These are phyloP conservation scores for Lecanosticta acicola DNA, from an alignment of 2,329 filamentous ascomycete species.

Conservation along the genomic window DNA sequence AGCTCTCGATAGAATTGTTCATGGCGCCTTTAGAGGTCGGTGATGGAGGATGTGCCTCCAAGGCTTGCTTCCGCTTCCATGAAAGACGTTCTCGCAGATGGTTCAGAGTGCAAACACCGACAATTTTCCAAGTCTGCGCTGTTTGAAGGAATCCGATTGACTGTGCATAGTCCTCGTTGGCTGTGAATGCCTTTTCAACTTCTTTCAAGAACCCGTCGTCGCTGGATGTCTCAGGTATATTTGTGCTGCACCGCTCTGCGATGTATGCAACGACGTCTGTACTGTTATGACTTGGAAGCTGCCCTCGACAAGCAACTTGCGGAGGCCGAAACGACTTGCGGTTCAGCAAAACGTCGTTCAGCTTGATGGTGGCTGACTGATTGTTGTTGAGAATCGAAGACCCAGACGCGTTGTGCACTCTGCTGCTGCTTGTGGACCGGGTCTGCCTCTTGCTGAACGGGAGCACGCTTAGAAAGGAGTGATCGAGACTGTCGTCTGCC, in stretches of 20 bases:
- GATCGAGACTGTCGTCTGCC: slow-evolving; percentile 53
- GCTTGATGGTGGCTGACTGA: slow-evolving; percentile 28
- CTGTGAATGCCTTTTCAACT: slow-evolving; percentile 16
- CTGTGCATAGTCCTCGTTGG: slow-evolving; percentile 11
- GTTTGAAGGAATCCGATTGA: slow-evolving; percentile 41
- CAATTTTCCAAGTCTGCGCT: slow-evolving; percentile 55
- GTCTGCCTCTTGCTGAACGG: slow-evolving; percentile 12
- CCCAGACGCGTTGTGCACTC: slow-evolving; percentile 11
- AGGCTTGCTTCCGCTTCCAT: slow-evolving; percentile 9
- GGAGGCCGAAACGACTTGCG: slow-evolving; percentile 25
- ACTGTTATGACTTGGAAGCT: slow-evolving; percentile 20
- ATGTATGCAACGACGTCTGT: slow-evolving; percentile 12
- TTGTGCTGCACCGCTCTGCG: slow-evolving; percentile 12
- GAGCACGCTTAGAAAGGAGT: slow-evolving; percentile 46
- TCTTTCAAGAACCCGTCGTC: slow-evolving; percentile 12
- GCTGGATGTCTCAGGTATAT: slow-evolving; percentile 4
- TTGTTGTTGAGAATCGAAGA: slow-evolving; percentile 12
- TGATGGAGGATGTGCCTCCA: slow-evolving; percentile 3
- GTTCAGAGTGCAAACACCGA: slow-evolving; percentile 47
- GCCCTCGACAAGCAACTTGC: slow-evolving; percentile 25
- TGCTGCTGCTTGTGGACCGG: slow-evolving; percentile 12
- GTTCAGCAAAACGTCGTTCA: slow-evolving; percentile 25
- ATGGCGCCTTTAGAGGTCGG: not conserved
- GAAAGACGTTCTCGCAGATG: slow-evolving; percentile 40
- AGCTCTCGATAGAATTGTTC: slow-evolving; percentile 14